These are phyloP conservation scores for Radiomyces spectabilis DNA, from an alignment of 192 early-diverging fungal species.

Conservation along the genomic window DNA sequence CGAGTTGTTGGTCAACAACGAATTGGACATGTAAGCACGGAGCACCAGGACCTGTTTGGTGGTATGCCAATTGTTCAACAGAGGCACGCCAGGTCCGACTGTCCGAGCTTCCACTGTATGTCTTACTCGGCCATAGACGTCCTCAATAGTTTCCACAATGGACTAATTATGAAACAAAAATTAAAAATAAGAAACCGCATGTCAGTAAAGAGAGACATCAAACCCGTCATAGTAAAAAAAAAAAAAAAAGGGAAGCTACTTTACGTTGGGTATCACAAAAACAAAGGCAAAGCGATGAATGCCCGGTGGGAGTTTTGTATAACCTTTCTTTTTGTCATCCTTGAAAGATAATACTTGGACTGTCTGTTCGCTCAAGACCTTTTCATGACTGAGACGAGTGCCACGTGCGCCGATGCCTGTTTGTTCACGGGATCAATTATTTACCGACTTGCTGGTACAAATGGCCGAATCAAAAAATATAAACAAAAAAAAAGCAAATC, in stretches of 20 bases:
- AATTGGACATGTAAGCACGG: constrained; percentile 16
- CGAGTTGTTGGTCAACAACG: constrained; percentile 13
- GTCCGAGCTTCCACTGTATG: constrained; percentile 15
- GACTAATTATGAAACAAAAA: constrained; percentile 2
- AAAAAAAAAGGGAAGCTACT: background rate
- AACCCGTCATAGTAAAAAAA: too few species aligned
- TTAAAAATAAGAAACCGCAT: too few species aligned
- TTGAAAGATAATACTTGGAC: constrained; percentile 1
- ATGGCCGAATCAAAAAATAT: too few species aligned
- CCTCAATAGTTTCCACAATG: constrained; percentile 13
- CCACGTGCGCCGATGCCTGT: constrained; percentile 25
- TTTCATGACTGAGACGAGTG: constrained; percentile 17
- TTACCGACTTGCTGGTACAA: too few species aligned
- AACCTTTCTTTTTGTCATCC: background rate
- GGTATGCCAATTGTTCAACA: constrained; percentile 9
- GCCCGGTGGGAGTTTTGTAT: constrained; percentile 1
- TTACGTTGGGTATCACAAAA: constrained; percentile 20
- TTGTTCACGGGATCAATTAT: background rate
- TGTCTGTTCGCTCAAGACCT: constrained; percentile 12
- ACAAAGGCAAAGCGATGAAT: constrained; percentile 17
- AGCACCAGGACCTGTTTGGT: constrained; percentile 10
- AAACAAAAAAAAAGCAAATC: background rate
- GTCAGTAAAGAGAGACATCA: too few species aligned
- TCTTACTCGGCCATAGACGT: constrained; percentile 13
- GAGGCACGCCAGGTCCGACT: constrained; percentile 1